A percentile compares a stretch with the other conserved stretches of the same genome.
Conservation (phyloP, 2,329 filamentous ascomycete species). For the Macrophomina phaseolina region DNA sequence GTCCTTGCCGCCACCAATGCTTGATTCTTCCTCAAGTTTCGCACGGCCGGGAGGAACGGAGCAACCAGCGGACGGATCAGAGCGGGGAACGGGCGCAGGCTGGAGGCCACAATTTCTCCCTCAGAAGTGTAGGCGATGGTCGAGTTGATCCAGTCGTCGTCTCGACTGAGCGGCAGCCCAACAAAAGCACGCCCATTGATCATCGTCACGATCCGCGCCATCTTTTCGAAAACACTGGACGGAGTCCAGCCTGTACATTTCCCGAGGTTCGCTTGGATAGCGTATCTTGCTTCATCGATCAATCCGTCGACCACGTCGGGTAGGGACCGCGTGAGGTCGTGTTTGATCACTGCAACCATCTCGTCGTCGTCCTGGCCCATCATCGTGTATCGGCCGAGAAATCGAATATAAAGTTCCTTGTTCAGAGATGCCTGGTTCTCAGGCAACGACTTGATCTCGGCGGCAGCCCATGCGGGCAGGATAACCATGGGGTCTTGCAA, state of each 20-base stretch:
- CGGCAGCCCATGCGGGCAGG: not conserved
- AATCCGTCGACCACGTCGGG: not conserved
- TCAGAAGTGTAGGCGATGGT: slow-evolving; percentile 56
- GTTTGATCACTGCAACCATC: not conserved
- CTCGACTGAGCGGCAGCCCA: slow-evolving; percentile 53
- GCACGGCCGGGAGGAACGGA: not conserved
- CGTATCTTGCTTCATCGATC: too few species aligned
- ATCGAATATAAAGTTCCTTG: not conserved
- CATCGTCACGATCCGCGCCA: slow-evolving; percentile 55
- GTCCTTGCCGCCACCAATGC: too few species aligned
- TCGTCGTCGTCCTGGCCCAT: not conserved
- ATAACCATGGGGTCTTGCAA: not conserved
- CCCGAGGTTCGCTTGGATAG: too few species aligned
- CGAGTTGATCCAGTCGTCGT: slow-evolving; percentile 52
- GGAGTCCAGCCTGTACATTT: too few species aligned
- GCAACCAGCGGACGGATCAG: not conserved
- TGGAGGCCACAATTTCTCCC: slow-evolving; percentile 41
- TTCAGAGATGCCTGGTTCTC: not conserved
- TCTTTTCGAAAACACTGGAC: too few species aligned
- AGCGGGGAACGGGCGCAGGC: not conserved
- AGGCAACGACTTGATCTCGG: not conserved
- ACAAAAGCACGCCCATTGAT: slow-evolving; percentile 56
- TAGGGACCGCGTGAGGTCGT: not conserved
- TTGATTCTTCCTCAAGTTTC: not conserved
- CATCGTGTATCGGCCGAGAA: not conserved